phyloP scores from a whole-genome alignment of 306 rosid genomes.

The Glycine latifolia region DNA sequence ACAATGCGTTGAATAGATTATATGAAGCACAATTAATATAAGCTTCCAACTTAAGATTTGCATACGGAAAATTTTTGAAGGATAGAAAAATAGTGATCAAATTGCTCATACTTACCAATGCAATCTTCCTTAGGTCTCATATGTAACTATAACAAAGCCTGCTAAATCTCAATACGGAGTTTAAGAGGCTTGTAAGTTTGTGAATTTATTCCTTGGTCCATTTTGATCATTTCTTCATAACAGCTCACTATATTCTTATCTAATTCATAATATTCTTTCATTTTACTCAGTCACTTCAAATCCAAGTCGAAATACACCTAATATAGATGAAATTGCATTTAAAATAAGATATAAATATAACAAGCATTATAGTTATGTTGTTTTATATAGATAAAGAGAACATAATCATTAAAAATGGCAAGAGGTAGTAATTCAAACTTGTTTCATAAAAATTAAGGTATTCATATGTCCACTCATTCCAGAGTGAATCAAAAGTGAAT shows the following conservation, averaged over 20 bases:
- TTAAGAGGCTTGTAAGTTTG: conserved; percentile 47
- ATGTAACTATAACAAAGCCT: conserved; percentile 35
- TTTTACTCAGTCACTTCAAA: conserved; percentile 80
- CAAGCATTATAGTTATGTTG: conserved; percentile 36
- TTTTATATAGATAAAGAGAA: conserved; percentile 28
- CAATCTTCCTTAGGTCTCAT: conserved; percentile 46
- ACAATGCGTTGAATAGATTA: too few species aligned
- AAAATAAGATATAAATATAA: conserved; percentile 38
- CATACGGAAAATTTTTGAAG: too few species aligned
- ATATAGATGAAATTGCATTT: conserved; percentile 46
- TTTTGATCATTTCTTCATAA: conserved; percentile 67
- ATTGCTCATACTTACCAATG: conserved; percentile 42
- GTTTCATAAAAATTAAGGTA: conserved; percentile 3
- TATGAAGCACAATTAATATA: too few species aligned
- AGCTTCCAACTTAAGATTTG: too few species aligned
- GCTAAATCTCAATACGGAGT: conserved; percentile 45
- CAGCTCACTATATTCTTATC: conserved; percentile 85
- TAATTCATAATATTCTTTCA: conserved; percentile 86
- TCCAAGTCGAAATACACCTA: conserved; percentile 89
- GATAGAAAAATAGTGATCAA: too few species aligned
- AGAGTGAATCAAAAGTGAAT: not conserved
- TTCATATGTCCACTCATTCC: not conserved
- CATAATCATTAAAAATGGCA: conserved; percentile 1
- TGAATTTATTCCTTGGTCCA: conserved; percentile 53
- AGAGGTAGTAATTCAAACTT: conserved; percentile 24